Conservation (phyloP, 306 rosid species). For the Dryas drummondii region DNA sequence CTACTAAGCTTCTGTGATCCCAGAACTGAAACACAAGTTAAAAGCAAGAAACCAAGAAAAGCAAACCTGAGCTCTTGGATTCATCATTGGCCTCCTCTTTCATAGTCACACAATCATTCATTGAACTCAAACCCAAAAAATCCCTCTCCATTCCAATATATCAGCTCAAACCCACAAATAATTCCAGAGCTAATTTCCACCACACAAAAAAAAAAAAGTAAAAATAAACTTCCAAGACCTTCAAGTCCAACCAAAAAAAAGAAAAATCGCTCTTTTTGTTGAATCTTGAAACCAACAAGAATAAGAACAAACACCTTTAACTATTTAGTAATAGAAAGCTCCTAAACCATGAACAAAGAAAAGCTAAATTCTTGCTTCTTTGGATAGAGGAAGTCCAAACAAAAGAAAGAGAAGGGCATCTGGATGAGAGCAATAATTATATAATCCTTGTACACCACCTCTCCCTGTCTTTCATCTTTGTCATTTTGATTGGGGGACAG, state of each 20-base stretch:
- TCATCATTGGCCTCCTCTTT: conserved; percentile 42
- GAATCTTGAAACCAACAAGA: neutral
- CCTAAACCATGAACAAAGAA: conserved; percentile 7
- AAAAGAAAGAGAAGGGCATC: neutral
- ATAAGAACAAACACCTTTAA: neutral
- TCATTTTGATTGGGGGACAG: neutral
- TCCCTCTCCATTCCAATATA: conserved; percentile 58
- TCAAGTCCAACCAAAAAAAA: neutral
- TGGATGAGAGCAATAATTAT: neutral
- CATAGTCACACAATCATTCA: conserved; percentile 25
- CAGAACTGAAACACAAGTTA: no score
- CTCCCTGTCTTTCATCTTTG: neutral
- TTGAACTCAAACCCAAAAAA: conserved; percentile 61
- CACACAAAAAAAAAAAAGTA: conserved; percentile 3
- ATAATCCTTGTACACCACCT: neutral
- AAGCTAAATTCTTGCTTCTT: conserved; percentile 14
- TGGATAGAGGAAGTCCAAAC: neutral
- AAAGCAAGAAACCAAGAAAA: neutral
- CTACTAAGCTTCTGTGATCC: neutral
- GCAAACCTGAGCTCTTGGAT: conserved; percentile 53
- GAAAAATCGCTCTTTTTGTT: neutral
- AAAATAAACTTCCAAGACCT: neutral
- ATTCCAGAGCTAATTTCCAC: conserved; percentile 1
- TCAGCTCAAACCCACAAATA: neutral
- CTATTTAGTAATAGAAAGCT: neutral